These are phyloP conservation scores for Tremella fuciformis DNA, from an alignment of 768 basidiomycete genomes.

Conservation along the genomic window DNA sequence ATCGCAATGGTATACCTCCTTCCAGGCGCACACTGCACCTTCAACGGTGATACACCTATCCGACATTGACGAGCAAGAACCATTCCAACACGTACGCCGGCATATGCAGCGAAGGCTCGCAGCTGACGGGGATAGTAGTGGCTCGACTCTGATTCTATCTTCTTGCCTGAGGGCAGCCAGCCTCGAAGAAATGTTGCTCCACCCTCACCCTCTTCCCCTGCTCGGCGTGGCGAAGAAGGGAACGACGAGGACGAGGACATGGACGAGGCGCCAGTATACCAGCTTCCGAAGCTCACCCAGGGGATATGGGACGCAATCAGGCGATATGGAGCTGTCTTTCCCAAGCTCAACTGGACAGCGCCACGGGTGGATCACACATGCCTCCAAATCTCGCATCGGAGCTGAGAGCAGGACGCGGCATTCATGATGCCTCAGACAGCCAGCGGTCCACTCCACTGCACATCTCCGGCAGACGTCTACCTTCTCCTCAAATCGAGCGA, in stretches of 20 bases:
- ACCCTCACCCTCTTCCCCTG: slow-evolving; percentile 4
- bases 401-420: slow-evolving; percentile 69
- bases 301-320: slow-evolving; percentile 65
- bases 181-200: neutral
- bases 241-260: slow-evolving; percentile 14
- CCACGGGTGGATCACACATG: slow-evolving; percentile 64
- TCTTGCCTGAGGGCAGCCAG: slow-evolving; percentile 38
- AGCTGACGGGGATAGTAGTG: slow-evolving; percentile 31
- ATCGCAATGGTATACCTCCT: slow-evolving; percentile 36
- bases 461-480: slow-evolving; percentile 83
- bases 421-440: slow-evolving; percentile 84
- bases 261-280: slow-evolving; percentile 36
- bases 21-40: slow-evolving; percentile 26
- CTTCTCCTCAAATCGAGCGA: slow-evolving; percentile 88
- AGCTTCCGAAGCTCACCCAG: slow-evolving; percentile 79
- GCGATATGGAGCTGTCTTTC: slow-evolving; percentile 79
- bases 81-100: slow-evolving; percentile 33
- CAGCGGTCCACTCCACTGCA: slow-evolving; percentile 70
- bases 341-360: slow-evolving; percentile 94
- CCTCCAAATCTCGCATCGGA: slow-evolving; percentile 6
- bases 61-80: slow-evolving; percentile 30
- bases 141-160: slow-evolving; percentile 43
- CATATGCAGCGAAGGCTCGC: neutral
- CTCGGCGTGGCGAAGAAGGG: neutral
- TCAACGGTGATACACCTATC: slow-evolving; percentile 32